Conservation (phyloP, 129 eudicot genomes). For the Tagetes patula region DNA sequence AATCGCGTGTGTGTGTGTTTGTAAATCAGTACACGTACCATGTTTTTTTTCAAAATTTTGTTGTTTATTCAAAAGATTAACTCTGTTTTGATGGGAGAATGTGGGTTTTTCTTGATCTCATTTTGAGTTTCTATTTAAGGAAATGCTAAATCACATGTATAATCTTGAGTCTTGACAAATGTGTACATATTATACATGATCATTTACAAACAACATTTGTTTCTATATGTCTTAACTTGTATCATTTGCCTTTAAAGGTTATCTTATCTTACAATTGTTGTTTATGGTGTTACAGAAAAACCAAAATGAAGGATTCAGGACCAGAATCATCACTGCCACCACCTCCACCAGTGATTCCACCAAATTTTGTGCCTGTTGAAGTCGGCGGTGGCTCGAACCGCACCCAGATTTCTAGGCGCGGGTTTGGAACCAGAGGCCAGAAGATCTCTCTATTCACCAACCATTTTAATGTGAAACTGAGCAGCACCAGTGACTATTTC, state of each 20-base stretch:
- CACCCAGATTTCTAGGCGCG: slow-evolving; percentile 32
- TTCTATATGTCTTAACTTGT: neutral
- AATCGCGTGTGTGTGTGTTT: too few relatives aligned
- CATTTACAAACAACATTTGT: too few relatives aligned
- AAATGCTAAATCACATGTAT: too few relatives aligned
- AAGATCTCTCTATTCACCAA: slow-evolving; percentile 41
- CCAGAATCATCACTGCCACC: slow-evolving; percentile 35
- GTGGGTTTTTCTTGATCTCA: too few relatives aligned
- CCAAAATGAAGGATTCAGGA: slow-evolving; percentile 14
- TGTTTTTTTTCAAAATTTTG: too few relatives aligned
- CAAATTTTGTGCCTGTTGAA: slow-evolving; percentile 25
- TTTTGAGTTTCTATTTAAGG: too few relatives aligned
- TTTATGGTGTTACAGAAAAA: neutral
- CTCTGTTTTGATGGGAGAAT: too few relatives aligned
- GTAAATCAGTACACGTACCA: too few relatives aligned
- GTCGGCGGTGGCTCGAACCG: slow-evolving; percentile 15
- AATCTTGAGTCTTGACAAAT: too few relatives aligned
- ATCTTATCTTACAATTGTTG: neutral
- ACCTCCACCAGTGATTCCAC: slow-evolving; percentile 51
- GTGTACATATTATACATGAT: too few relatives aligned
- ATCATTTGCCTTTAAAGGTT: neutral
- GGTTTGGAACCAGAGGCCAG: slow-evolving; percentile 45
- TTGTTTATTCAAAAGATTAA: too few relatives aligned
- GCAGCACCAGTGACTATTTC: slow-evolving; percentile 38
- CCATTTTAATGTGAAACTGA: slow-evolving; percentile 47